Evolutionary conservation across 2,329 filamentous ascomycete species (phyloP).

Genomic region (Aspergillus arachidicola): DNA sequence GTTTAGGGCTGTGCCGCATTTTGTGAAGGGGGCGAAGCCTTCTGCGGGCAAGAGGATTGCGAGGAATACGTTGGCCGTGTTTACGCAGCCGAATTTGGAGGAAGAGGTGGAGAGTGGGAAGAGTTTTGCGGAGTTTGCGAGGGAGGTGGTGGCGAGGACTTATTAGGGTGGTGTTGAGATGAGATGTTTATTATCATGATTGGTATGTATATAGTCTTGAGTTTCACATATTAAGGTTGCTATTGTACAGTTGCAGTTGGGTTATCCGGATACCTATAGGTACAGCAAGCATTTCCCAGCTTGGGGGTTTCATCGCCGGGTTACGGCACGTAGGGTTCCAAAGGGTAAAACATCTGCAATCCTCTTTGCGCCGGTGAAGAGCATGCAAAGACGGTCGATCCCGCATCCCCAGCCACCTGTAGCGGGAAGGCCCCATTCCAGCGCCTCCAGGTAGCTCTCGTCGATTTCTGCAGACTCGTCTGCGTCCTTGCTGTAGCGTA

Average conservation of each 20-base stretch:
- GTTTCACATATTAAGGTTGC: not conserved
- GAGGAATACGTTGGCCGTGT: conserved; percentile 89
- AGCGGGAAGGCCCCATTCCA: conserved; percentile 90
- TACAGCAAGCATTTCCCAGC: not conserved
- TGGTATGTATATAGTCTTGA: not conserved
- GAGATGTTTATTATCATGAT: not conserved
- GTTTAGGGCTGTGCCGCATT: conserved; percentile 95
- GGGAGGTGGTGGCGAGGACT: conserved; percentile 77
- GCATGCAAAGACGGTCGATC: conserved; percentile 87
- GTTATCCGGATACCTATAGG: not conserved
- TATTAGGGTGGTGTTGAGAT: conserved; percentile 29
- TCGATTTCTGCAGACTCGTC: conserved; percentile 60
- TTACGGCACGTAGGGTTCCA: conserved; percentile 69
- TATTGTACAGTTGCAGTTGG: not conserved
- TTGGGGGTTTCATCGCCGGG: conserved; percentile 22
- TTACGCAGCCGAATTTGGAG: conserved; percentile 92
- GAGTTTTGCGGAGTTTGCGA: conserved; percentile 73
- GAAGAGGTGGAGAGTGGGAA: conserved; percentile 70
- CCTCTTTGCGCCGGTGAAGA: conserved; percentile 75
- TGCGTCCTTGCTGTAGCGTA: conserved; percentile 50
- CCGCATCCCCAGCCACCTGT: conserved; percentile 97
- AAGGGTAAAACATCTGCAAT: conserved; percentile 89
- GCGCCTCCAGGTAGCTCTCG: conserved; percentile 78
- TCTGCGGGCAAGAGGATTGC: conserved; percentile 61
- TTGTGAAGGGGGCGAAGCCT: conserved; percentile 75